A percentile compares a stretch with the other conserved stretches of the same genome.
Conservation (phyloP, 345 rosid genomes). For the Trapa bicornis region DNA sequence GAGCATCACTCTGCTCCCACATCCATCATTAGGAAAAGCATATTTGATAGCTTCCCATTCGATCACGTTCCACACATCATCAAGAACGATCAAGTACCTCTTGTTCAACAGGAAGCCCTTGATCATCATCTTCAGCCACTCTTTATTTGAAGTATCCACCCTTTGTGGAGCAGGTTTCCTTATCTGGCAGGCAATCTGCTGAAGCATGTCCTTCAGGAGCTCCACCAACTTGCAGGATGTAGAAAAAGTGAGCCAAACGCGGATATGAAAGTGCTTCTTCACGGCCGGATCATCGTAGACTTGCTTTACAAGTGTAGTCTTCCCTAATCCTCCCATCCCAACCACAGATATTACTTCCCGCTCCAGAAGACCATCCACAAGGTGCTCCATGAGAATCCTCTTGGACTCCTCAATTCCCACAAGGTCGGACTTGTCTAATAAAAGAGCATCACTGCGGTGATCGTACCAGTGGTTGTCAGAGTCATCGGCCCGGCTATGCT, state of each 20-base stretch:
- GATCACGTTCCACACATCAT: constrained; percentile 17
- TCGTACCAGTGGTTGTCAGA: constrained; percentile 7
- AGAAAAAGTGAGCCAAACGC: constrained; percentile 18
- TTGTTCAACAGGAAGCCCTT: constrained; percentile 10
- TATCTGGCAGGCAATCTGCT: constrained; percentile 4
- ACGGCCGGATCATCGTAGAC: constrained; percentile 15
- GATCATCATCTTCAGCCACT: constrained; percentile 9
- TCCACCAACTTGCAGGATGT: constrained; percentile 12
- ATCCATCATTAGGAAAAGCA: constrained; percentile 15
- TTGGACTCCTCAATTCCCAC: constrained; percentile 18
- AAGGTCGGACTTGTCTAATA: constrained; percentile 16
- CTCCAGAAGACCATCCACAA: constrained; percentile 7
- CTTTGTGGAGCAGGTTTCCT: constrained; percentile 9
- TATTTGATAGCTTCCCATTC: constrained; percentile 18
- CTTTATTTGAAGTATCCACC: constrained; percentile 1
- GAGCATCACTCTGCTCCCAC: constrained; percentile 17
- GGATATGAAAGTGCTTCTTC: constrained; percentile 10
- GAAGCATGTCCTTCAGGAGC: constrained; percentile 12
- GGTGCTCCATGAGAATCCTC: background rate
- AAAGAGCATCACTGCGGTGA: constrained; percentile 19
- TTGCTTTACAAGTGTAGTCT: constrained; percentile 23
- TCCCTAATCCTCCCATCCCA: constrained; percentile 30
- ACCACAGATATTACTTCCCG: constrained; percentile 14
- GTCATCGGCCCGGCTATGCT: constrained; percentile 2
- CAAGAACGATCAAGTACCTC: constrained; percentile 19